These are phyloP conservation scores for Starmerella scarabaei DNA, from an alignment of 805 yeast species.

Conservation along the genomic window DNA sequence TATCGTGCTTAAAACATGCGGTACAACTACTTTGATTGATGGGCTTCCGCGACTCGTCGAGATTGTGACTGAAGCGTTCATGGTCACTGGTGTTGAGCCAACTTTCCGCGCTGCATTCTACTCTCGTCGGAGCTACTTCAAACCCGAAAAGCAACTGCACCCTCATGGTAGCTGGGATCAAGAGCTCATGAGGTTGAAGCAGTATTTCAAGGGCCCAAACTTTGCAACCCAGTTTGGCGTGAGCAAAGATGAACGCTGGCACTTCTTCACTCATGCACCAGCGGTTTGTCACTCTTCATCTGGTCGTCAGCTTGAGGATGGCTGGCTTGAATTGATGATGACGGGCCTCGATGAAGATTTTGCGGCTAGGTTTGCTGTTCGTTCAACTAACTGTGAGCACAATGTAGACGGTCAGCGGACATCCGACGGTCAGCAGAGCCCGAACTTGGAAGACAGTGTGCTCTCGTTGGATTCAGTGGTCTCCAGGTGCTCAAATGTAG, in stretches of 20 bases:
- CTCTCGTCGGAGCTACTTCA: conserved; percentile 85
- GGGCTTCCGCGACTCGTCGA: conserved; percentile 58
- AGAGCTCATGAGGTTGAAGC: conserved; percentile 60
- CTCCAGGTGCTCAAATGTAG: conserved; percentile 17
- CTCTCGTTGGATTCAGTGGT: conserved; percentile 24
- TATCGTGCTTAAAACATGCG: conserved; percentile 83
- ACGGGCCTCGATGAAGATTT: conserved; percentile 53
- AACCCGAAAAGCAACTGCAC: conserved; percentile 69
- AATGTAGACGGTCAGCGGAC: no score
- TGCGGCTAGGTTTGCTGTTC: conserved; percentile 46
- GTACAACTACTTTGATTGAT: conserved; percentile 80
- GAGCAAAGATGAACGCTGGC: conserved; percentile 78
- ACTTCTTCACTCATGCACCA: conserved; percentile 34
- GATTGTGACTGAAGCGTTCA: conserved; percentile 30
- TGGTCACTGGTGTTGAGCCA: conserved; percentile 4
- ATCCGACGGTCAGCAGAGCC: conserved; percentile 25
- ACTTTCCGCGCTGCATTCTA: conserved; percentile 47
- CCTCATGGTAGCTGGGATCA: conserved; percentile 77
- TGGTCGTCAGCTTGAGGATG: conserved; percentile 1
- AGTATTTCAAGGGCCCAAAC: conserved; percentile 42
- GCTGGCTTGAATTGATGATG: conserved; percentile 61
- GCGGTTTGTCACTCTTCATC: neutral
- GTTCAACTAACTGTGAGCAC: no score
- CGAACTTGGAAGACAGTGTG: conserved; percentile 21
- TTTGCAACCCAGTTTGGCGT: conserved; percentile 69